Evolutionary conservation across 805 yeast genomes (phyloP).

Genomic region (Sugiyamaella lignohabitans): DNA sequence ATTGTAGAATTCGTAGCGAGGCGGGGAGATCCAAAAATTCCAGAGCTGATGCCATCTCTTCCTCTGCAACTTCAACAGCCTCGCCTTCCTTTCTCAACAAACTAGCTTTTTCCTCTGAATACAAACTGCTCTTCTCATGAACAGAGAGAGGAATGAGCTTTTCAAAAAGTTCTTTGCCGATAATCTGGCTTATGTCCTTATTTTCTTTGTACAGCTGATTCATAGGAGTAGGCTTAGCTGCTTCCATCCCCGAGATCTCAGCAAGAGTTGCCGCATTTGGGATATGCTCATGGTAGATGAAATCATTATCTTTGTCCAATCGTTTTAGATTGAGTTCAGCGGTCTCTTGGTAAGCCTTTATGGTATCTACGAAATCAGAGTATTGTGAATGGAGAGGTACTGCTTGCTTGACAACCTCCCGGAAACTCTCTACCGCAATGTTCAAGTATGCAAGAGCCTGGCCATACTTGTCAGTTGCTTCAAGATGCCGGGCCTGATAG

Average conservation of each 20-base stretch:
- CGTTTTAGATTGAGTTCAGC: conserved; percentile 30
- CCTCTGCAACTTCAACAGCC: conserved; percentile 65
- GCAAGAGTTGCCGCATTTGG: conserved; percentile 58
- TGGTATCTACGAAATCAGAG: conserved; percentile 17
- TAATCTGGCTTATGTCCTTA: conserved; percentile 42
- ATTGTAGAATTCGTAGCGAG: conserved; percentile 43
- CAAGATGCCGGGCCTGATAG: conserved; percentile 51
- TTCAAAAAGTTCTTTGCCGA: conserved; percentile 57
- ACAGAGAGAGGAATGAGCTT: conserved; percentile 80
- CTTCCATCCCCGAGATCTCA: conserved; percentile 61
- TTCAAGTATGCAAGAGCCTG: conserved; percentile 62
- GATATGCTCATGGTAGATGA: conserved; percentile 72
- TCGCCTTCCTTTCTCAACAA: conserved; percentile 69
- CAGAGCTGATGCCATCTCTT: conserved; percentile 69
- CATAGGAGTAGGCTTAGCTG: conserved; percentile 54
- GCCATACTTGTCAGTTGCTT: conserved; percentile 58
- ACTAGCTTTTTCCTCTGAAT: conserved; percentile 84
- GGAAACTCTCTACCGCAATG: conserved; percentile 37
- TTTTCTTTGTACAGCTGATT: conserved; percentile 35
- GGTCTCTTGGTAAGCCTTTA: conserved; percentile 23
- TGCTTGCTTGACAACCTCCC: conserved; percentile 21
- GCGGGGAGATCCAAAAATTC: conserved; percentile 76
- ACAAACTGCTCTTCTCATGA: conserved; percentile 79
- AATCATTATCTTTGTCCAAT: conserved; percentile 78
- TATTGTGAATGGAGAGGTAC: conserved; percentile 9